phyloP scores from a whole-genome alignment of 176 grass and related monocot genomes.

The Cenchrus americanus region DNA sequence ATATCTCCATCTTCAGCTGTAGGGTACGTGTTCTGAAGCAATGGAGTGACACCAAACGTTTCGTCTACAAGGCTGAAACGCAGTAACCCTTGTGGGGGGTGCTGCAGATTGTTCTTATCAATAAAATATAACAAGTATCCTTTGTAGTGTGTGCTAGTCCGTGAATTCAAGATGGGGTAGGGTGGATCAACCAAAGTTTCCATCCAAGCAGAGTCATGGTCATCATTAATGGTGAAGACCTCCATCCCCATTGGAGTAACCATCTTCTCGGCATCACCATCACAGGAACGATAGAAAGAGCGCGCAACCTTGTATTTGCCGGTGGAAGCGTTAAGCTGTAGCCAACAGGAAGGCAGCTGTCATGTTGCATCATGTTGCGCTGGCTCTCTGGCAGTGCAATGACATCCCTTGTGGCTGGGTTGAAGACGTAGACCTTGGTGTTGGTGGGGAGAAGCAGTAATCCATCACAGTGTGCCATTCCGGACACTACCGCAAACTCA shows the following conservation, averaged over 20 bases:
- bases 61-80: slow-evolving; percentile 33
- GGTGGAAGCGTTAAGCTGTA: slow-evolving; percentile 6
- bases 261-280: neutral
- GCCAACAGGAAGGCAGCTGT: neutral
- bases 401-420: slow-evolving; percentile 28
- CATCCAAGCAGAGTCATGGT: neutral
- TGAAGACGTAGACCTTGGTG: slow-evolving; percentile 10
- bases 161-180: neutral
- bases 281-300: neutral
- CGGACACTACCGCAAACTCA: neutral
- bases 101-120: neutral
- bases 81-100: neutral
- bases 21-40: neutral
- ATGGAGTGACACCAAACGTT: slow-evolving; percentile 27
- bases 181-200: slow-evolving; percentile 21
- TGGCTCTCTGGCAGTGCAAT: neutral
- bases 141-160: neutral
- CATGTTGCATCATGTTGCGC: neutral
- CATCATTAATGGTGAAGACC: slow-evolving; percentile 17
- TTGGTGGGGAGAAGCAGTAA: slow-evolving; percentile 2
- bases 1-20: neutral
- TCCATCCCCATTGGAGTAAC: slow-evolving; percentile 3
- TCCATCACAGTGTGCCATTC: slow-evolving; percentile 19
- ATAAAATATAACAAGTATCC: neutral
- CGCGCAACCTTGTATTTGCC: slow-evolving; percentile 28